A percentile compares a stretch with the other conserved stretches of the same genome.
Conservation (phyloP, 2,329 filamentous ascomycete genomes). For the Thielaviopsis punctulata region DNA sequence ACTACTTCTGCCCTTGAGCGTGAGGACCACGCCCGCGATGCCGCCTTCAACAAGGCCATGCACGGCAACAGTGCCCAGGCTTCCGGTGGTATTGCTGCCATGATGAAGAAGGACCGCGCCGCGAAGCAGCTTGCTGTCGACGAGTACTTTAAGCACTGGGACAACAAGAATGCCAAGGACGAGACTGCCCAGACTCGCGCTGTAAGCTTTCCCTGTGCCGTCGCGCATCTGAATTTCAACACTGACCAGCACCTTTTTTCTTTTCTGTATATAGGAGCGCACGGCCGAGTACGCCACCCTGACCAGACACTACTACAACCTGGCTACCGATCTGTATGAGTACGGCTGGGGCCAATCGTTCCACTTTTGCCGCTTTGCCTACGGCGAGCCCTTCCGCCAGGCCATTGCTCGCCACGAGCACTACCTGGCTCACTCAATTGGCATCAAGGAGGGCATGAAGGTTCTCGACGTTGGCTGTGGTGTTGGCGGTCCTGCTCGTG, state of each 20-base stretch:
- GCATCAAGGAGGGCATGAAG: constrained; percentile 69
- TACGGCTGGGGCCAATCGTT: constrained; percentile 94
- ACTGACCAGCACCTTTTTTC: not conserved
- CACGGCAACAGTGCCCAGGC: constrained; percentile 57
- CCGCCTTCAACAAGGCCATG: constrained; percentile 76
- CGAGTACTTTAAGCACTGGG: constrained; percentile 95
- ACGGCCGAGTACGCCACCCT: constrained; percentile 81
- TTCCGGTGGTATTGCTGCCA: constrained; percentile 52
- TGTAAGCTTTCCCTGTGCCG: constrained; percentile 28
- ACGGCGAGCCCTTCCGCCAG: constrained; percentile 73
- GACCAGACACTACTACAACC: constrained; percentile 92
- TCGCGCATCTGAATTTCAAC: not conserved
- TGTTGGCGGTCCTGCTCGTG: constrained; percentile 84
- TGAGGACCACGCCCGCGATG: constrained; percentile 74
- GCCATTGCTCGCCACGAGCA: constrained; percentile 95
- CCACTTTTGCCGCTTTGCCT: constrained; percentile 90
- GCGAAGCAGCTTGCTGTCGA: constrained; percentile 71
- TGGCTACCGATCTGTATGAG: constrained; percentile 92
- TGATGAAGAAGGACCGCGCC: constrained; percentile 67
- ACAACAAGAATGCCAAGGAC: constrained; percentile 58
- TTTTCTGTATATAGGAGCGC: constrained; percentile 37
- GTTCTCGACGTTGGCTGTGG: constrained; percentile 94
- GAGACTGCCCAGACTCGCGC: constrained; percentile 75
- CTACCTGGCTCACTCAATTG: constrained; percentile 82
- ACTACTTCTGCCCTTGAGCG: constrained; percentile 37